Evolutionary conservation across 1,139 yeast genomes (phyloP), one percentile per base, ranked within the genome.

Genomic region (Geotrichum carabidarum): DNA sequence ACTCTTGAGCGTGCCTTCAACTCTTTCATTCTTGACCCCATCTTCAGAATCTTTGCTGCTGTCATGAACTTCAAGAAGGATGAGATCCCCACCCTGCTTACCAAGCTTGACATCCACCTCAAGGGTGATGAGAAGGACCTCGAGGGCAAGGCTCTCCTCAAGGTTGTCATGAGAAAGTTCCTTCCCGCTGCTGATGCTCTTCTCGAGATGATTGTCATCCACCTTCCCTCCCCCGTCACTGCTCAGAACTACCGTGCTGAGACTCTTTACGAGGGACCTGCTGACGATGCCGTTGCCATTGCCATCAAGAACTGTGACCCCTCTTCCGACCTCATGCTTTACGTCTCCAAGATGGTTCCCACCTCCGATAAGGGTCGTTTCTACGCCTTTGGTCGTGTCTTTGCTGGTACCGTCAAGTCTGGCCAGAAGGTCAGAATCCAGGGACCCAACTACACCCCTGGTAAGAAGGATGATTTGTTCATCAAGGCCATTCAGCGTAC

Each of bases 371-470:
- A 91, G 84, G 99, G 99, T 85, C 90, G 99, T 83, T 93, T 93
- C 96, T 93, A 90, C 86, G 99, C 99, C 74, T 93, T 93, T 82
- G 99, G 99, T 79, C 94, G 99, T 84, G 98, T 93, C 77, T 93
- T 93, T 82, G 87, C 98, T 70, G 99, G 99, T 90, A 93, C 98
- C 73, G 97, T 93, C 72, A 87, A 79, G 77, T 88, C 97, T 71
- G 99, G 99, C 80, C 91, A 86, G 84, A 93, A 93, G 88, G 96
- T 93, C 74, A 88, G 99, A 83, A 93, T 93, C 74, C 99, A 93
- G 83, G 99, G 99, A 81, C 99, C 98, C 76, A 91, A 91, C 96
- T 93, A 89, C 80, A 82, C 81, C 71, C 96, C 94, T 76, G 99
- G 99, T 78, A 88, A 85, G 84, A 93, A 93, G 85, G 96, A 89